Base-by-base conservation (phyloP, 2,329 filamentous ascomycete genomes). In the Fonsecaea multimorphosa region DNA sequence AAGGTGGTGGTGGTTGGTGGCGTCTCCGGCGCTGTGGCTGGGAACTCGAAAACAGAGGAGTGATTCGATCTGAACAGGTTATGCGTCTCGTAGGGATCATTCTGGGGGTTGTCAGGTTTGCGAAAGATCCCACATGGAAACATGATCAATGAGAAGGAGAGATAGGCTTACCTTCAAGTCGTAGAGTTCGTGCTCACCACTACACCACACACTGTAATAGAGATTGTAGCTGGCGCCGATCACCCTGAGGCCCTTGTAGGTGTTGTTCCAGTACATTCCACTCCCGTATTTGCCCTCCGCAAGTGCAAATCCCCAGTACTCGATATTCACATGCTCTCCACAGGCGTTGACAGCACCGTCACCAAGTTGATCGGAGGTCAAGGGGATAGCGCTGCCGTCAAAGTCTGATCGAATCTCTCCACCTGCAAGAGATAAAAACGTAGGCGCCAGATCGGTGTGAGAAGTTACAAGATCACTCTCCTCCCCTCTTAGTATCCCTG, bases 381-480 rank as follows among this genome's bases (percentile, higher is more conserved):
- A 60, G 0, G 82, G 80, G 46, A 88, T 86, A 0, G 85, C 79
- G 1, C 80, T 77, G 0, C 86, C 87, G 61, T 89, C 87, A 71
- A 88, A 86, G 53, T 87, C 83, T 0, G 77, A 70, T 0, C 82
- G 78, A 2, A 80, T 70, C 27, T 64, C 49, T 3, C 53, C 58
- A 1, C 63, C 65, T 1, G 66, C 64, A 2, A 71, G 61, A n/a
- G 53, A 75, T 38, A 89, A 78, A 9, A 89, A 74, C 0, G 87
- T 90, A 0, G 88, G 87, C 0, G 85, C 86, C 1, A 90, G 76
- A 70, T 90, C 88, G 2, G 87, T 87, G 66, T 90, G 88, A 0
- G 86, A 85, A 0, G 85, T 88, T 1, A 87, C 83, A 3, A 81
- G 73, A 24, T 83, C 75, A 2, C 78, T 76, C 0, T 75, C 76